Percentiles rank a stretch among this genome's conserved stretches.
Conservation (phyloP, 2,329 filamentous ascomycete species). For the Cladosporium sp. region DNA sequence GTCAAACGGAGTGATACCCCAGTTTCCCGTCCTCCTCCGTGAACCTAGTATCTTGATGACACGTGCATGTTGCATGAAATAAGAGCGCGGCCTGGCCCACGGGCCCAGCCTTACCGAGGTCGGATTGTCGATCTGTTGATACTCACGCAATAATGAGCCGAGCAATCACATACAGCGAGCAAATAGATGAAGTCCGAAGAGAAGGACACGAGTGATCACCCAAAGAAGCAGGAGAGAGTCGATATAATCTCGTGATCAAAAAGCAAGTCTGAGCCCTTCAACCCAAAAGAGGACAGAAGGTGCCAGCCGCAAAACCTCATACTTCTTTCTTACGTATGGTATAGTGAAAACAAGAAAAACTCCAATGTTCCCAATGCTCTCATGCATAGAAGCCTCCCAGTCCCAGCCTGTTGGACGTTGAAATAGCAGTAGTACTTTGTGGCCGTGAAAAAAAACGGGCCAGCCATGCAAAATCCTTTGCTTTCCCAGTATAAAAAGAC, state of each 20-base stretch:
- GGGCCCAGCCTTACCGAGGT: neutral
- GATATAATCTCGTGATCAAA: no score
- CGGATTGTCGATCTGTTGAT: neutral
- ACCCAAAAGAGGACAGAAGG: no score
- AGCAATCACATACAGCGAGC: no score
- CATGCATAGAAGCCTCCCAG: constrained; percentile 1
- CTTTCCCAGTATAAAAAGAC: neutral
- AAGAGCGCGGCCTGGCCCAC: neutral
- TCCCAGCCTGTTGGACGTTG: constrained; percentile 13
- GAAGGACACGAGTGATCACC: no score
- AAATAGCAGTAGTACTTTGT: neutral
- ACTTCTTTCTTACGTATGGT: no score
- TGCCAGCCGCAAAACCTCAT: no score
- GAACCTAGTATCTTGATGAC: neutral
- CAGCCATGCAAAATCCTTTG: neutral
- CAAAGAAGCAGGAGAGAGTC: no score
- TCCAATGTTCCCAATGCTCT: constrained; percentile 5
- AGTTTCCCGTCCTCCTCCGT: neutral
- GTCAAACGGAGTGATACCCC: neutral
- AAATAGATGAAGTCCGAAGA: no score
- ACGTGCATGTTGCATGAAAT: neutral
- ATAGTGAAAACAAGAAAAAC: neutral
- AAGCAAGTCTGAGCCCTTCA: no score
- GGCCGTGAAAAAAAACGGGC: neutral
- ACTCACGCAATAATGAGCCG: no score